Evolutionary conservation across 78 protist genomes (phyloP), one percentile per base, ranked within the genome.

Genomic region (Dictyostelium brefeldianum): DNA sequence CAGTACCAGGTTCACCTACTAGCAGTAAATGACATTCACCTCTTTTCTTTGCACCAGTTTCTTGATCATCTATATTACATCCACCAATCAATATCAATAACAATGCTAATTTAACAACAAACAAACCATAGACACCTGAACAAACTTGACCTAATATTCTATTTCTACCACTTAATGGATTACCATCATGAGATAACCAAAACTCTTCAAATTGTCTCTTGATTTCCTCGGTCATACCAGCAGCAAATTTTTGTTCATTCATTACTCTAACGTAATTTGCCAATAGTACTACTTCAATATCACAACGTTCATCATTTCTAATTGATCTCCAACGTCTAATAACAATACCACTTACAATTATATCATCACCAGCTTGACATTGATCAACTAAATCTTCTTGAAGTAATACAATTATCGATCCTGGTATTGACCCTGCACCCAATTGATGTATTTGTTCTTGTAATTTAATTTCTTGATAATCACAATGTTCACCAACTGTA

Each of bases 1-100:
- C 97, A 48, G 85, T 97, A 41, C 95, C 99, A 0, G 99, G 99
- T 47, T 99, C 99, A 10, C 99, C 99, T 6, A 99, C 98, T 1
- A 99, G 83, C 57, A 99, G 92, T 65, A 99, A 4, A 75, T 99
- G 99, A 1, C 96, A 91, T 56, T 98, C 97, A 5, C 99, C 99
- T 27, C 99, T 94, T 5, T 96, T 48, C 0, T 83, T 82, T 46
- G 53, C 65, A 6, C 97, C 97, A 18, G 18, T 18, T 22, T 43
- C 82, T 41, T 59, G 7, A 11, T 47, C 77, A 11, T 71, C 47
- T 22, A 78, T 29, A 27, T 36, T 14, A 4, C 96, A 98, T 20
- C 99, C 99, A 31, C 99, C 99, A n/a, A 98, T 48, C 12, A 98
- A 22, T 0, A 89, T 78, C 80, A 99, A 57, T 43, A 80, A 4